Conservation (phyloP, 768 basidiomycete genomes). For the Boletus fagicola region DNA sequence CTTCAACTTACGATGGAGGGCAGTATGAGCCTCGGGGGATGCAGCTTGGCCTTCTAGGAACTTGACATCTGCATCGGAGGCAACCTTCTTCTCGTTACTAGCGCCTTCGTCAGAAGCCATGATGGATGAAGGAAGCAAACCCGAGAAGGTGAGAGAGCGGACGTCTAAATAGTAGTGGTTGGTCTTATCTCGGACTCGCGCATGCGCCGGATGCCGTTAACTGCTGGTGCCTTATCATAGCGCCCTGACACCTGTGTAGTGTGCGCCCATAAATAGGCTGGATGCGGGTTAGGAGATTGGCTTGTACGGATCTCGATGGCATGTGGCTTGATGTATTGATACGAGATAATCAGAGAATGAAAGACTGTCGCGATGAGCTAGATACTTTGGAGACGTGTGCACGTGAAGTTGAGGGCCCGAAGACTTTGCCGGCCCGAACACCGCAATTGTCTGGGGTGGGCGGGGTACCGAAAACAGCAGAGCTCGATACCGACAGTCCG, state of each 20-base stretch:
- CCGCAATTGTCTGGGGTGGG: too few relatives aligned
- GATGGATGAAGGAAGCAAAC: not conserved
- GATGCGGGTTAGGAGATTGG: too few relatives aligned
- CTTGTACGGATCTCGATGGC: too few relatives aligned
- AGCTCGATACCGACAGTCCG: too few relatives aligned
- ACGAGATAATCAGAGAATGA: too few relatives aligned
- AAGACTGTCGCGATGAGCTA: too few relatives aligned
- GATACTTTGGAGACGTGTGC: too few relatives aligned
- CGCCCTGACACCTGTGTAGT: not conserved
- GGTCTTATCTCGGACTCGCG: not conserved
- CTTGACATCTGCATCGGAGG: slow-evolving; percentile 4
- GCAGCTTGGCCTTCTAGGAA: slow-evolving; percentile 12
- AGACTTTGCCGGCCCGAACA: too few relatives aligned
- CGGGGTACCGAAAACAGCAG: too few relatives aligned
- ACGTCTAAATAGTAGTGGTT: not conserved
- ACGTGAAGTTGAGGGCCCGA: too few relatives aligned
- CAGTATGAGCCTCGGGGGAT: not conserved
- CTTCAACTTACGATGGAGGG: slow-evolving; percentile 31
- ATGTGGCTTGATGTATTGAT: too few relatives aligned
- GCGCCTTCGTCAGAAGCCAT: slow-evolving; percentile 11
- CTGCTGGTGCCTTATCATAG: not conserved
- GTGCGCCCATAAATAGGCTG: not conserved
- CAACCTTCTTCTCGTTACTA: not conserved
- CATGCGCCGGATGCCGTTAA: not conserved
- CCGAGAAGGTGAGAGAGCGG: not conserved